Evolutionary conservation across 129 eudicot species (phyloP), one percentile per base, ranked within the genome.

Genomic region (Saposhnikovia divaricata): DNA sequence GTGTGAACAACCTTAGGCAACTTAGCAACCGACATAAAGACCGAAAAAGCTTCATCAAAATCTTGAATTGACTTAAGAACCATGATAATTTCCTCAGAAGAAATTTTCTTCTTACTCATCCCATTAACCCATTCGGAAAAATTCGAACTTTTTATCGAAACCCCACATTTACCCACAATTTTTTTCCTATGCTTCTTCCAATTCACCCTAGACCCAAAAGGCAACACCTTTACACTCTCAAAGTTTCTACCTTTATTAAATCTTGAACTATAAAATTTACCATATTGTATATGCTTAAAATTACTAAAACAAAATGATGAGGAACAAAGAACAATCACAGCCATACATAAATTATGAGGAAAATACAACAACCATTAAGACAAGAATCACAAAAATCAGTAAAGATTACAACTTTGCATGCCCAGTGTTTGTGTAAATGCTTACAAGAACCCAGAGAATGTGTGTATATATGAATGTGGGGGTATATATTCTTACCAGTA

Each of bases 1-100:
- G 84, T 87, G 72, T 90, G 97, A 83, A 90, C 85, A 82, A 90
- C 89, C 51, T 66, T 83, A 75, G 92, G 93, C 82, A 87, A 78
- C 85, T 87, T 80, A 37, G 93, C 88, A 37, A 84, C 82, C 38
- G 87, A 85, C 77, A 85, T 88, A 45, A 95, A 95, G 78, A 80
- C 84, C 11, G 82, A 77, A 72, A 92, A 83, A 12, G 93, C 93
- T 78, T 85, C 80, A 82, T 11, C 80, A 61, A 88, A 85, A 59
- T 90, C 95, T 5, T 85, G 78, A 72, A 82, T 76, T 37, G 94
- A 87, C 86, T 83, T 89, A 45, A 95, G 88, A 75, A 75, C 79
- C 79, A 83, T 82, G 77, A 89, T 81, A 39, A 90, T 82, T 37
- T 86, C 91, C 83, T 88, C 92, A 21, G 88, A 72, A 40, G 93